Percentiles rank a stretch among this genome's conserved stretches.
phyloP scores from a whole-genome alignment of 768 basidiomycete genomes.

The Austroboletus eburneus region DNA sequence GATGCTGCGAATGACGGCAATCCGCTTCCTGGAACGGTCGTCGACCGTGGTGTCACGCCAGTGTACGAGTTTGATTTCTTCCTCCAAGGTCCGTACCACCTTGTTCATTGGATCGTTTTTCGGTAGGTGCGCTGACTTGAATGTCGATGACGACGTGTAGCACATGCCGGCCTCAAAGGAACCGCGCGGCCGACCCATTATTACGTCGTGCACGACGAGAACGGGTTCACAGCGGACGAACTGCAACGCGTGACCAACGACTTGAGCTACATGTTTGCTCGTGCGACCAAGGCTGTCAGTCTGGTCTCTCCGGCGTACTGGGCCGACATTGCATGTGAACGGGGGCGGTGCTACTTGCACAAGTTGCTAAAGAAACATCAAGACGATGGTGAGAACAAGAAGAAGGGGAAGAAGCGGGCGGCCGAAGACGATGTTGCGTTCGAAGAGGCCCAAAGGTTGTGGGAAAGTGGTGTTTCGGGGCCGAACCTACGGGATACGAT shows the following conservation, averaged over 20 bases:
- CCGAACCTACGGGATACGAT: slow-evolving; percentile 55
- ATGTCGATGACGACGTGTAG: slow-evolving; percentile 6
- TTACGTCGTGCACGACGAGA: slow-evolving; percentile 54
- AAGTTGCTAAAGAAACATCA: slow-evolving; percentile 36
- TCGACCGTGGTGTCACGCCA: slow-evolving; percentile 51
- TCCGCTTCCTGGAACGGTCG: slow-evolving; percentile 50
- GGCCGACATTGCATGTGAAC: slow-evolving; percentile 49
- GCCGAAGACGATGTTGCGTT: slow-evolving; percentile 50
- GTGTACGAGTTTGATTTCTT: slow-evolving; percentile 55
- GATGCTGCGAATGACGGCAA: slow-evolving; percentile 44
- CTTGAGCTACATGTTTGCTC: slow-evolving; percentile 53
- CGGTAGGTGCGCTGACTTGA: neutral
- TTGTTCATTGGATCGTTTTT: neutral
- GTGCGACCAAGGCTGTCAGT: slow-evolving; percentile 47
- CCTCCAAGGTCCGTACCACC: slow-evolving; percentile 41
- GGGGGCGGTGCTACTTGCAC: slow-evolving; percentile 49
- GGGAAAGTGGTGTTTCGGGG: slow-evolving; percentile 55
- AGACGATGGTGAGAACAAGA: slow-evolving; percentile 1
- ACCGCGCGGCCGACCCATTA: slow-evolving; percentile 52
- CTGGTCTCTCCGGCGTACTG: slow-evolving; percentile 37
- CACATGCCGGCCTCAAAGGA: slow-evolving; percentile 41
- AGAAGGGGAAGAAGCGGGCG: slow-evolving; percentile 30
- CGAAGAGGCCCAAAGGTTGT: slow-evolving; percentile 47
- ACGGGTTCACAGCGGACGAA: slow-evolving; percentile 43
- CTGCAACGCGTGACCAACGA: slow-evolving; percentile 49